Conservation (phyloP, 805 yeast genomes). For the Nakazawaea wyomingensis region DNA sequence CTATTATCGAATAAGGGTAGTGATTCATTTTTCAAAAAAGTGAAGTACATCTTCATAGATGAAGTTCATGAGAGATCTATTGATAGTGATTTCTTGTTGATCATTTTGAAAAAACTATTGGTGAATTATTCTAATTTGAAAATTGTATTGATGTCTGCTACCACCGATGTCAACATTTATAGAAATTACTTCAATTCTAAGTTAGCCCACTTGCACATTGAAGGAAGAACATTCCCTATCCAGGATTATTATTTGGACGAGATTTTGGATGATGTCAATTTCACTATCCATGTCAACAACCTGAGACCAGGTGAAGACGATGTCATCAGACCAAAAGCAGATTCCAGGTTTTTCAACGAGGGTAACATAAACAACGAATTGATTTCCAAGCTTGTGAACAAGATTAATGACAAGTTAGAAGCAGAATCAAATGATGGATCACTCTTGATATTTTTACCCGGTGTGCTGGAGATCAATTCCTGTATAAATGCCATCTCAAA, state of each 20-base stretch:
- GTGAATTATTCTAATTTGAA: conserved; percentile 48
- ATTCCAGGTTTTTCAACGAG: conserved; percentile 55
- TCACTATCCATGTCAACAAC: conserved; percentile 33
- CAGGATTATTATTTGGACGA: conserved; percentile 69
- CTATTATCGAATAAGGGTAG: conserved; percentile 23
- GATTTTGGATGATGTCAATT: conserved; percentile 53
- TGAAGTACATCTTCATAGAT: conserved; percentile 77
- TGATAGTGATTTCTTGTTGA: conserved; percentile 81
- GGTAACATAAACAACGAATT: conserved; percentile 77
- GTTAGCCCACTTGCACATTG: conserved; percentile 71
- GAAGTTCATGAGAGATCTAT: conserved; percentile 97
- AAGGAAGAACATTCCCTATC: conserved; percentile 93
- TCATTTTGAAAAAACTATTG: conserved; percentile 63
- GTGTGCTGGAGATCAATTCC: conserved; percentile 78
- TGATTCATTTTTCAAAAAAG: conserved; percentile 39
- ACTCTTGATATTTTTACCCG: conserved; percentile 81
- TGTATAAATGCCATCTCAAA: conserved; percentile 41
- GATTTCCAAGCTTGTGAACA: conserved; percentile 48
- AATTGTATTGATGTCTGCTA: conserved; percentile 88
- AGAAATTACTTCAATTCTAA: conserved; percentile 52
- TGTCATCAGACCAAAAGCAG: conserved; percentile 50
- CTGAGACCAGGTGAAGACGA: conserved; percentile 29
- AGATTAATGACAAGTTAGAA: conserved; percentile 46
- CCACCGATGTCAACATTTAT: conserved; percentile 71
- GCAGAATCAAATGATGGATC: conserved; percentile 53